Conservation (phyloP, 2,329 filamentous ascomycete genomes). For the Chalaropsis ovoidea region DNA sequence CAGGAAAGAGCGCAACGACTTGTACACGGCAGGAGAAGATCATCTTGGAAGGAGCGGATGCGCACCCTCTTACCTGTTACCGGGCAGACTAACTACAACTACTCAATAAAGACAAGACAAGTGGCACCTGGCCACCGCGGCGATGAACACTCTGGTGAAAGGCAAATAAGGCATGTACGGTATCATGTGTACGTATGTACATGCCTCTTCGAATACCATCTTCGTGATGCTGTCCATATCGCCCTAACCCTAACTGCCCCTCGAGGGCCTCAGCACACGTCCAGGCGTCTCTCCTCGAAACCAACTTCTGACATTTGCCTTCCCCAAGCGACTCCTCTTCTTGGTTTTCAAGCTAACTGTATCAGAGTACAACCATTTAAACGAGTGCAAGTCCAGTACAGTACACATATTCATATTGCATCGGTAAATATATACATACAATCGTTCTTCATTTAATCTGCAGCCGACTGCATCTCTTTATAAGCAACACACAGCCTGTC, state of each 20-base stretch:
- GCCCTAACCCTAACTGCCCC: neutral
- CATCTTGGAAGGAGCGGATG: neutral
- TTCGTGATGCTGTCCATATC: neutral
- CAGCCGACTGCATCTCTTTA: too few relatives aligned
- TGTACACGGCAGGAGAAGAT: neutral
- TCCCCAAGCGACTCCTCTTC: constrained; percentile 20
- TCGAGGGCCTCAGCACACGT: neutral
- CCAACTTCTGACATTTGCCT: constrained; percentile 18
- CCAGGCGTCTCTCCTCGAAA: constrained; percentile 20
- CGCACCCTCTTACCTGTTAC: neutral
- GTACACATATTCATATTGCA: constrained; percentile 9
- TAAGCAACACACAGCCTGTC: too few relatives aligned
- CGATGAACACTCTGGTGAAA: too few relatives aligned
- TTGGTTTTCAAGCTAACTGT: constrained; percentile 7
- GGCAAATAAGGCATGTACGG: neutral
- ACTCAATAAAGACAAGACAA: neutral
- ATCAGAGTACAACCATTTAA: constrained; percentile 6
- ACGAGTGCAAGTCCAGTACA: neutral
- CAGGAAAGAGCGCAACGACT: neutral
- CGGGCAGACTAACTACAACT: neutral
- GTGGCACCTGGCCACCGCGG: neutral
- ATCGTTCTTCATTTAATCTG: too few relatives aligned
- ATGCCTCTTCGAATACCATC: neutral
- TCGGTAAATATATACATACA: too few relatives aligned
- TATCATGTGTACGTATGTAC: neutral